Evolutionary conservation across 2,329 filamentous ascomycete species (phyloP), one percentile per base, ranked within the genome.

Genomic region (Fusarium sp.): DNA sequence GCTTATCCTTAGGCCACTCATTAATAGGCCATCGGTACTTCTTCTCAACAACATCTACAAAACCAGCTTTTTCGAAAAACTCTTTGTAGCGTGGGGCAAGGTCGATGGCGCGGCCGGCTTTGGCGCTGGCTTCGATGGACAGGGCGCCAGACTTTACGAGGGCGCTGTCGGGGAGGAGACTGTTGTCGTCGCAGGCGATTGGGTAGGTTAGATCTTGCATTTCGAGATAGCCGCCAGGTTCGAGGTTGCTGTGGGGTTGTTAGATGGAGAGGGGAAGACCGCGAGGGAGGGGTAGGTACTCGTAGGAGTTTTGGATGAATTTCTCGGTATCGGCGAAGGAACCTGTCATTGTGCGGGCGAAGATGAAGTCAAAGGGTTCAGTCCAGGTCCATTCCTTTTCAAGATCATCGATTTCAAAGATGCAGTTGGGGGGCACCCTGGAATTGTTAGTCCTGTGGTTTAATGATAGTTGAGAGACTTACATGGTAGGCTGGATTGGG

Each of bases 1-100:
- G 61, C 19, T 60, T 65, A 4, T 69, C 64, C 21, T 44, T 67
- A 0, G 64, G 65, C 65, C 65, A 67, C 4, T 58, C 50, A 3
- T 67, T 67, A 0, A 67, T 64, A 2, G 65, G 65, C 65, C 65
- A 67, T 6, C 41, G 53, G n/a, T 44, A 55, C 23, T 48, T 43
- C 16, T 52, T 55, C 13, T 67, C 58, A 0, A 59, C 28, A 1
- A 64, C 26, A 2, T 67, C 50, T 2, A 21, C 37, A 13, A 59
- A 67, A 0, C 65, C 64, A 6, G 58, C 28, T 0, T 58, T 62
- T 4, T 64, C 52, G 0, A 67, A 31, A 3, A 67, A 68, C 1
- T 2, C 12, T 11, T 59, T 59, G 9, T 68, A 68, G 19, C 42
- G 39, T 0, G 60, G 64, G 1, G 65, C 50, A 9, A 67, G 58